Conservation (phyloP, 1,284 basidiomycete species). For the Gymnopus androsaceus region DNA sequence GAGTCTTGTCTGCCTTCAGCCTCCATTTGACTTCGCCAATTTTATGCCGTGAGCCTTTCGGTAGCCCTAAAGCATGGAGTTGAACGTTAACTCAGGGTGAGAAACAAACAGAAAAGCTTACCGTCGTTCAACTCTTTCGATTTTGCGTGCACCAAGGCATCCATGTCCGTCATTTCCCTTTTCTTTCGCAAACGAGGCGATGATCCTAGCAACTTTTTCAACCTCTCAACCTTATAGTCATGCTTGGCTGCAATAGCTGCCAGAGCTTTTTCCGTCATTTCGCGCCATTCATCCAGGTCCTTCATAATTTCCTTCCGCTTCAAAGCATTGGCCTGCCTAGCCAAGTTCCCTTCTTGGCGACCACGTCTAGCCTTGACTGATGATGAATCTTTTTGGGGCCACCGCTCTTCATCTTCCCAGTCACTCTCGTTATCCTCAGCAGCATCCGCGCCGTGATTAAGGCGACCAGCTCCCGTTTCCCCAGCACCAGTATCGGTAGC, state of each 20-base stretch:
- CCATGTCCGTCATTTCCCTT: not conserved
- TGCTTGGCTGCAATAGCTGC: not conserved
- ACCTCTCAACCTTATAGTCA: not conserved
- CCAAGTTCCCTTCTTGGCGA: no score
- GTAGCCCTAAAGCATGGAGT: not conserved
- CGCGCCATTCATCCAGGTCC: not conserved
- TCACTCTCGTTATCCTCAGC: no score
- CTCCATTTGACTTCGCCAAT: not conserved
- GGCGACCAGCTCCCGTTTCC: no score
- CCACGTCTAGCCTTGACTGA: no score
- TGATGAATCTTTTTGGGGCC: no score
- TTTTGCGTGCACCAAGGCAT: not conserved
- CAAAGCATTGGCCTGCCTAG: no score
- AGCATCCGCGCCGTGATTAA: no score
- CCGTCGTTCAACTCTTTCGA: not conserved
- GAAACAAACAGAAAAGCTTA: not conserved
- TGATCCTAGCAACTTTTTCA: not conserved
- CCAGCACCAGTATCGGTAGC: no score
- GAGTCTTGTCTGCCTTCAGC: no score
- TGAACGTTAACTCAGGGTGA: not conserved
- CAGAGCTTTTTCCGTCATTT: not conserved
- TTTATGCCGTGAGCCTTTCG: not conserved
- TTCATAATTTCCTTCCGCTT: not conserved
- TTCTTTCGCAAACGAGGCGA: not conserved
- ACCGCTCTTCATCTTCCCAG: no score